Evolutionary conservation across 192 early-diverging fungal genomes (phyloP).

Genomic region (Glomus cerebriforme): DNA sequence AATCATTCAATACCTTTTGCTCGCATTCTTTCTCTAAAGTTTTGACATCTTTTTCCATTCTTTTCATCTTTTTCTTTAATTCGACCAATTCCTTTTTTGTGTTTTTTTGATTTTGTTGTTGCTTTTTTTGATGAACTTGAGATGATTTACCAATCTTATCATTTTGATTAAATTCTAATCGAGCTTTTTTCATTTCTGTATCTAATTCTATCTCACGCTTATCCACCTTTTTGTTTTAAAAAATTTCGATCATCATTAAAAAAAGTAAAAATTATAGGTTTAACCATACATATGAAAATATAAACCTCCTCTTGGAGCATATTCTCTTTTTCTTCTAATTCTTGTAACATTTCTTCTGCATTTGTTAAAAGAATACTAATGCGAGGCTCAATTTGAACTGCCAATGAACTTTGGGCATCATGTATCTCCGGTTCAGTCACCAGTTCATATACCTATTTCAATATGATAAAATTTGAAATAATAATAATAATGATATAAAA

Average conservation of each 20-base stretch:
- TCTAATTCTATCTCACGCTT: background rate
- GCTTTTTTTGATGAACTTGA: background rate
- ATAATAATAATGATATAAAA: background rate
- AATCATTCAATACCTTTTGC: background rate
- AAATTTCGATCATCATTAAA: background rate
- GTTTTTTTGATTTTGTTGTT: background rate
- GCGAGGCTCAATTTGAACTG: background rate
- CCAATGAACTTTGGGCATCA: conserved; percentile 13
- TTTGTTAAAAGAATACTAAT: background rate
- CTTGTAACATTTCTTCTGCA: conserved; percentile 18
- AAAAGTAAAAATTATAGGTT: background rate
- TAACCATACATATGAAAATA: background rate
- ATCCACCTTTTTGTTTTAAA: background rate
- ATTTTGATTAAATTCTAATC: conserved; percentile 1
- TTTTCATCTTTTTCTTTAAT: conserved; percentile 15
- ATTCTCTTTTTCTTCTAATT: background rate
- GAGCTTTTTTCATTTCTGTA: background rate
- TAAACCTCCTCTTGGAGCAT: conserved; percentile 16
- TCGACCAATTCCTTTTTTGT: background rate
- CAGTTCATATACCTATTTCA: conserved; percentile 20
- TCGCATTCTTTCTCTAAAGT: background rate
- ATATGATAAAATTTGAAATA: background rate
- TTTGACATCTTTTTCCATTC: background rate
- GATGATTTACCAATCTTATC: background rate
- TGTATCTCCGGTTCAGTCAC: conserved; percentile 19